Evolutionary conservation across 129 eudicot genomes (phyloP).

Genomic region (Artemisia argyi): DNA sequence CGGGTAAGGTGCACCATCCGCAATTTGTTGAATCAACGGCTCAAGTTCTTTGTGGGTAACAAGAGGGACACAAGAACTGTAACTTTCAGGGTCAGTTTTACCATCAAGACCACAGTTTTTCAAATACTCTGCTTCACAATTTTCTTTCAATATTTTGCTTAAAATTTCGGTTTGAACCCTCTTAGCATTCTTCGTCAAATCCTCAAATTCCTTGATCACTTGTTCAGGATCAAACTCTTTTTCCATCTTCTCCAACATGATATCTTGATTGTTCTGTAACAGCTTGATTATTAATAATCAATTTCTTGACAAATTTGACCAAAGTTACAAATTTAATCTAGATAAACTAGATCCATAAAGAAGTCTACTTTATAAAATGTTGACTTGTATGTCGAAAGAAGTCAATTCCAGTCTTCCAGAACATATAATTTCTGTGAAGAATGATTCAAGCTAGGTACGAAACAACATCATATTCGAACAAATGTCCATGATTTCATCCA

Average conservation of each 20-base stretch:
- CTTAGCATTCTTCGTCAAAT: constrained; percentile 64
- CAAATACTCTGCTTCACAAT: constrained; percentile 71
- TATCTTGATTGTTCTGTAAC: constrained; percentile 17
- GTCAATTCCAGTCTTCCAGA: constrained; percentile 18
- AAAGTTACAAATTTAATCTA: constrained; percentile 1
- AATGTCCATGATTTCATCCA: background rate
- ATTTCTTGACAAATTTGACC: constrained; percentile 5
- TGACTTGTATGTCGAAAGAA: constrained; percentile 7
- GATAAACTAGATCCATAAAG: constrained; percentile 16
- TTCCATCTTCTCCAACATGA: constrained; percentile 59
- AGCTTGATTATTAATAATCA: constrained; percentile 11
- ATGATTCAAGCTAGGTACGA: background rate
- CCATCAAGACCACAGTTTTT: constrained; percentile 71
- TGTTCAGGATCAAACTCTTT: constrained; percentile 46
- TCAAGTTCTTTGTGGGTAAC: constrained; percentile 73
- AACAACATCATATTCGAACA: too few species aligned
- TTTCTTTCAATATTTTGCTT: constrained; percentile 71
- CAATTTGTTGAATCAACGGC: constrained; percentile 71
- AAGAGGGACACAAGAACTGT: constrained; percentile 68
- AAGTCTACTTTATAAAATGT: constrained; percentile 1
- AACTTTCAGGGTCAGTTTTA: constrained; percentile 70
- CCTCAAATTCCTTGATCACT: constrained; percentile 71
- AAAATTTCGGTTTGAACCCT: constrained; percentile 74
- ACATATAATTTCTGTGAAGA: constrained; percentile 9
- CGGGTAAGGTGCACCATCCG: constrained; percentile 59